phyloP scores from a whole-genome alignment of 2,329 filamentous ascomycete species.

The Alternaria hordeiaustralica region DNA sequence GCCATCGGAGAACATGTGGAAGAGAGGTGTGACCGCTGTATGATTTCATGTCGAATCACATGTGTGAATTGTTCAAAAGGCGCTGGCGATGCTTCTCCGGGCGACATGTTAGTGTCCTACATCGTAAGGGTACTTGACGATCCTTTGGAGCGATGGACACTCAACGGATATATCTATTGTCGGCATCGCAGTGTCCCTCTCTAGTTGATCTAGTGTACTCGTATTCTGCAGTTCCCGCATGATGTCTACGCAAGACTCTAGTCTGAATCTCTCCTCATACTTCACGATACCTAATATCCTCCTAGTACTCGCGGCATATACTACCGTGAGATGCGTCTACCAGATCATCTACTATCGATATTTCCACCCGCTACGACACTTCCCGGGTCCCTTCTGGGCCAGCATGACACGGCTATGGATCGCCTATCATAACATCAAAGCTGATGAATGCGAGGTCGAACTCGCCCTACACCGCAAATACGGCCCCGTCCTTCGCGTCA shows the following conservation, averaged over 20 bases:
- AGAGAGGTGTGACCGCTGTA: not conserved
- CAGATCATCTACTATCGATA: constrained; percentile 54
- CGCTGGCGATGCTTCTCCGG: not conserved
- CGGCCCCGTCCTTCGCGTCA: constrained; percentile 41
- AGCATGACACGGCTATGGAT: constrained; percentile 61
- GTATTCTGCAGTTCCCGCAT: not conserved
- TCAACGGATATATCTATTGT: not conserved
- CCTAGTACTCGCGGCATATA: not conserved
- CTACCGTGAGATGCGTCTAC: constrained; percentile 16
- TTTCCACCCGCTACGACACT: constrained; percentile 60
- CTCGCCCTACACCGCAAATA: constrained; percentile 56
- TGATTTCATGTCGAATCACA: not conserved
- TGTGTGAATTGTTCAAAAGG: not conserved
- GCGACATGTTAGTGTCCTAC: not conserved
- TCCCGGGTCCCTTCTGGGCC: constrained; percentile 63
- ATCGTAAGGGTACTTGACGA: not conserved
- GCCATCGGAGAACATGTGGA: not conserved
- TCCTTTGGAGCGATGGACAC: not conserved
- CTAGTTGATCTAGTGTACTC: not conserved
- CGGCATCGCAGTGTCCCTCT: not conserved
- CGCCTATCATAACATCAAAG: constrained; percentile 58
- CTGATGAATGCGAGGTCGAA: constrained; percentile 54
- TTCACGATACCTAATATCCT: not conserved
- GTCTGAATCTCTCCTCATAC: not conserved
- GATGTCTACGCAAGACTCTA: not conserved